These are phyloP conservation scores for Curvularia eragrostidis DNA, from an alignment of 2,329 filamentous ascomycete species.

Conservation along the genomic window DNA sequence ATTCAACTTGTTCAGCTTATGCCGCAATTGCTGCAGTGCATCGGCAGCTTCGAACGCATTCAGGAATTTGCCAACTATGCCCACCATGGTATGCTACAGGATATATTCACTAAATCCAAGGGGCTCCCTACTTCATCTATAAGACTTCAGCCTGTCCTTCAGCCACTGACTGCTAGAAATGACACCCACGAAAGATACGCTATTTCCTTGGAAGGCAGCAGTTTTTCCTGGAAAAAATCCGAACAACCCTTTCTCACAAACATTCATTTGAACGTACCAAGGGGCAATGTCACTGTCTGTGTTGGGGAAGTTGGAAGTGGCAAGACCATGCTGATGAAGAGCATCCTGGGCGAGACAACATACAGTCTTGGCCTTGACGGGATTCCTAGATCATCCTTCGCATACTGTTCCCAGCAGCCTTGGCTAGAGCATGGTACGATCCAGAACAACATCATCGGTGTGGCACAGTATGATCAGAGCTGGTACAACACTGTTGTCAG, in stretches of 20 bases:
- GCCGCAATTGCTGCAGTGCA: slow-evolving; percentile 5
- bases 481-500: slow-evolving; percentile 1
- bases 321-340: slow-evolving; percentile 1
- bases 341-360: not conserved
- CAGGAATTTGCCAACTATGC: slow-evolving; percentile 1
- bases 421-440: slow-evolving; percentile 1
- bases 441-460: not conserved
- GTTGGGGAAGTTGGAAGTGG: not conserved
- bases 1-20: slow-evolving; percentile 6
- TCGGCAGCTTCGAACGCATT: slow-evolving; percentile 6
- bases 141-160: not conserved
- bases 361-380: not conserved
- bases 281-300: not conserved
- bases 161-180: not conserved
- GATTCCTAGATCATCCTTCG: not conserved
- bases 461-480: not conserved
- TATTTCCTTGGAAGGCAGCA: not conserved
- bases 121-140: not conserved
- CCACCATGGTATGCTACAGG: not conserved
- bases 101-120: not conserved
- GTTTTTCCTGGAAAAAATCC: not conserved
- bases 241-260: not conserved
- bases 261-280: not conserved
- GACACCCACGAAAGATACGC: not conserved
- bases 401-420: not conserved